A percentile compares a stretch with the other conserved stretches of the same genome.
phyloP scores from a whole-genome alignment of 306 rosid genomes.

The Medicago arabica region DNA sequence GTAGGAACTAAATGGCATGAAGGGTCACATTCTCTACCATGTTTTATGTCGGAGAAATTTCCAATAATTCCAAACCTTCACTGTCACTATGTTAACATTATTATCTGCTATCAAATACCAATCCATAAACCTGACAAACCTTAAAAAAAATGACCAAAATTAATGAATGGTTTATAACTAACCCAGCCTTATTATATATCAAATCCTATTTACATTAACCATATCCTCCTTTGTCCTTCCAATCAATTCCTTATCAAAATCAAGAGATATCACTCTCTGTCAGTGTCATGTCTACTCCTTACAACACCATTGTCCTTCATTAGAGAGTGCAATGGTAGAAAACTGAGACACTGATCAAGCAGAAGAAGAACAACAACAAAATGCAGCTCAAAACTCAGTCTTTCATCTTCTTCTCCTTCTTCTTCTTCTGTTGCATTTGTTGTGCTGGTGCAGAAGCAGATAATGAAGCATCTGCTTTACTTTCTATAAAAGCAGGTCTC shows the following conservation, averaged over 20 bases:
- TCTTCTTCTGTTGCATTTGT: conserved; percentile 48
- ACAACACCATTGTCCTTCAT: conserved; percentile 38
- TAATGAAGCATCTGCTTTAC: conserved; percentile 68
- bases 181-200: conserved; percentile 41
- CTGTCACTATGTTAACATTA: conserved; percentile 54
- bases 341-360: conserved; percentile 42
- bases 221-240: conserved; percentile 56
- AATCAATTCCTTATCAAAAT: conserved; percentile 43
- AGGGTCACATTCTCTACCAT: conserved; percentile 85
- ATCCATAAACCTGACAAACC: conserved; percentile 56
- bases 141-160: conserved; percentile 40
- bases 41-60: conserved; percentile 87
- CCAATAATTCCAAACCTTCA: conserved; percentile 71
- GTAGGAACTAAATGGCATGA: conserved; percentile 26
- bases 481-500: conserved; percentile 66
- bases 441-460: conserved; percentile 46
- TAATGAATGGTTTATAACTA: conserved; percentile 47
- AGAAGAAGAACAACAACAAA: conserved; percentile 40
- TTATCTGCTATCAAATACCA: conserved; percentile 61
- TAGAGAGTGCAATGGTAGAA: conserved; percentile 59
- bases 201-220: conserved; percentile 41
- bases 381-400: conserved; percentile 64
- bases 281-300: conserved; percentile 26
- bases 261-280: conserved; percentile 37
- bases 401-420: conserved; percentile 35